A percentile compares a stretch with the other conserved stretches of the same genome.
phyloP scores from a whole-genome alignment of 1,284 basidiomycete species.

The Malassezia japonica region DNA sequence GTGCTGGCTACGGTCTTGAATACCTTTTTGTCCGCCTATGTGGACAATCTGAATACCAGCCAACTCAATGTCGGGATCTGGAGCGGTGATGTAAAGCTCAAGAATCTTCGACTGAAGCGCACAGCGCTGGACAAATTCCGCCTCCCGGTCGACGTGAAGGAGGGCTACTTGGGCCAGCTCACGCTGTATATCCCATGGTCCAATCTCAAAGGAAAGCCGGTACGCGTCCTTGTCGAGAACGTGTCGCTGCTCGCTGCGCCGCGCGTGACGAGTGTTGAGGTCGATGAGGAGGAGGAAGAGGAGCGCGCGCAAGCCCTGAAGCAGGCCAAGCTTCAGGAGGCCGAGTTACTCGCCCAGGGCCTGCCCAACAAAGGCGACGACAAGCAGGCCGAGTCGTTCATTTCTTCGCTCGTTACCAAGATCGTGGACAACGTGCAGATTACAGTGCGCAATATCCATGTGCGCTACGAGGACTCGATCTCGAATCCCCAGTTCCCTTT shows the following conservation, averaged over 20 bases:
- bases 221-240: conserved; percentile 84
- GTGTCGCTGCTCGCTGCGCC: conserved; percentile 89
- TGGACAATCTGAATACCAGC: conserved; percentile 88
- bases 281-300: conserved; percentile 78
- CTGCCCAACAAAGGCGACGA: conserved; percentile 22
- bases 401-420: conserved; percentile 76
- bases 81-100: conserved; percentile 78
- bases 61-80: conserved; percentile 91
- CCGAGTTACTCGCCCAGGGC: conserved; percentile 61
- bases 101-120: conserved; percentile 72
- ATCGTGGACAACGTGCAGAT: conserved; percentile 95
- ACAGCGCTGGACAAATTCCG: conserved; percentile 91
- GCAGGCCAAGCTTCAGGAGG: conserved; percentile 75
- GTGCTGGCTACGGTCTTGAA: conserved; percentile 54
- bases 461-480: conserved; percentile 90
- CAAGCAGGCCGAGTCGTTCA: conserved; percentile 67
- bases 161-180: conserved; percentile 83
- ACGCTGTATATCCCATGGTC: conserved; percentile 91
- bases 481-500: conserved; percentile 96
- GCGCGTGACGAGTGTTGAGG: conserved; percentile 59
- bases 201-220: conserved; percentile 83
- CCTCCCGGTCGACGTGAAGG: conserved; percentile 87
- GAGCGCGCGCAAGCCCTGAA: conserved; percentile 72
- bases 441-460: conserved; percentile 57
- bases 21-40: conserved; percentile 84